Evolutionary conservation across 352 stramenopile species (phyloP), one percentile per base, ranked within the genome.

Genomic region (Globisporangium lucens): DNA sequence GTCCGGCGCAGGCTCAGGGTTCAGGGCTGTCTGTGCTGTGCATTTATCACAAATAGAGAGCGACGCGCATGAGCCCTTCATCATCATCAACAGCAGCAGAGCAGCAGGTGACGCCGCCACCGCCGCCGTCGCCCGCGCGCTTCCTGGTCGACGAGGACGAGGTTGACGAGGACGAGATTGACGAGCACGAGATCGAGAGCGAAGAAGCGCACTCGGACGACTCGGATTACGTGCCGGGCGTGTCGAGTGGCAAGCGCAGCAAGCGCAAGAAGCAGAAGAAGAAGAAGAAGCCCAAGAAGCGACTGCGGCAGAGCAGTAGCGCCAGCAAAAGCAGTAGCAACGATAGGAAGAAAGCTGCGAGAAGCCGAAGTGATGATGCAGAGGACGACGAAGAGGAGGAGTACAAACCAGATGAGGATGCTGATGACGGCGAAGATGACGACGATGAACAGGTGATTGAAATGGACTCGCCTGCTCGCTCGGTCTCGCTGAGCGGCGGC

Each of bases 361-460:
- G 20, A 7, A 38, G 43, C 36, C 61, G 46, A 15, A 24, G 12
- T 0, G 8, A 10, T 24, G 51, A 51, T 7, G n/a, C 4, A 15
- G 60, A 65, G 36, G 56, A 71, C 9, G 66, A 64, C 7, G n/a
- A 36, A 35, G 66, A 63, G 10, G 61, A 69, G 30, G 20, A 61
- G n/a, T 61, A 49, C 56, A 47, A 15, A 12, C 56, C 56, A 33
- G 69, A 35, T 9, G 61, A 56, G 20, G 17, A 38, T 43, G 30
- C 30, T 20, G 24, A 43, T 9, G 22, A 36, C 15, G n/a, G 3
- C 8, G 43, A n/a, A 4, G 17, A 53, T 2, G 69, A 57, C 15
- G 56, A 29, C 7, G 30, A 61, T 10, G 29, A 41, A 20, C 9
- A 47, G 22, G 30, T 30, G 20, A 30, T 61, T 13, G 53, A 27